A percentile compares a stretch with the other conserved stretches of the same genome.
Conservation (phyloP, 345 rosid species). For the Lumnitzera racemosa region DNA sequence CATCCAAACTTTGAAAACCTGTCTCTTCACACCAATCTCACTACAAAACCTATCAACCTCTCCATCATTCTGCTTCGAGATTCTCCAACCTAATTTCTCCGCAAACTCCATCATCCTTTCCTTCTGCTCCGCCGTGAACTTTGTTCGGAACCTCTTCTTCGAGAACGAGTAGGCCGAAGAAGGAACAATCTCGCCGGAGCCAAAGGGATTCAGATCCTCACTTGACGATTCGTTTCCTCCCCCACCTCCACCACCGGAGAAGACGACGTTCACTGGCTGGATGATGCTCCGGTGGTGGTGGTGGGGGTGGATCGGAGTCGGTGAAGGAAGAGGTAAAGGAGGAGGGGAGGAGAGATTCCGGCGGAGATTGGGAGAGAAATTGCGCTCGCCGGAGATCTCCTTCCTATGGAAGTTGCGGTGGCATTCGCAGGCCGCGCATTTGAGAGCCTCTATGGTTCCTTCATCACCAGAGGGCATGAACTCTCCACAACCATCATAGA, state of each 20-base stretch:
- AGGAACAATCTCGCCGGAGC: constrained; percentile 13
- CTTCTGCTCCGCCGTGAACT: constrained; percentile 43
- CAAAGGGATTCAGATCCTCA: constrained; percentile 43
- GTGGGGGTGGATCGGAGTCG: constrained; percentile 16
- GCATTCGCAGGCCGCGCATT: constrained; percentile 92
- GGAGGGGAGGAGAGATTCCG: constrained; percentile 31
- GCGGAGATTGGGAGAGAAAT: constrained; percentile 3
- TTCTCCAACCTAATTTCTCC: constrained; percentile 43
- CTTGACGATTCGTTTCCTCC: constrained; percentile 41
- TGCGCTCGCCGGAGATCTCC: constrained; percentile 25
- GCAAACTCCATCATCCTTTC: constrained; percentile 48
- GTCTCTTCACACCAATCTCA: constrained; percentile 33
- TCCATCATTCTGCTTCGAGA: constrained; percentile 34
- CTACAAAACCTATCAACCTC: constrained; percentile 37
- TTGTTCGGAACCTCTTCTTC: constrained; percentile 43
- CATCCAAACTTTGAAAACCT: constrained; percentile 59
- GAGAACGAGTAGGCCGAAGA: constrained; percentile 5
- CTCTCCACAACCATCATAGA: constrained; percentile 92
- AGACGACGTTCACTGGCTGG: constrained; percentile 57
- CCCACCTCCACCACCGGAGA: constrained; percentile 34
- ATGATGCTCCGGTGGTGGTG: constrained; percentile 33
- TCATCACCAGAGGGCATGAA: constrained; percentile 95
- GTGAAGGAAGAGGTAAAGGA: constrained; percentile 15
- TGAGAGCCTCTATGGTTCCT: constrained; percentile 71
- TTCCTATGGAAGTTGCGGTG: constrained; percentile 95